Conservation (phyloP, 441 rosid genomes). For the Gossypium trilobum region DNA sequence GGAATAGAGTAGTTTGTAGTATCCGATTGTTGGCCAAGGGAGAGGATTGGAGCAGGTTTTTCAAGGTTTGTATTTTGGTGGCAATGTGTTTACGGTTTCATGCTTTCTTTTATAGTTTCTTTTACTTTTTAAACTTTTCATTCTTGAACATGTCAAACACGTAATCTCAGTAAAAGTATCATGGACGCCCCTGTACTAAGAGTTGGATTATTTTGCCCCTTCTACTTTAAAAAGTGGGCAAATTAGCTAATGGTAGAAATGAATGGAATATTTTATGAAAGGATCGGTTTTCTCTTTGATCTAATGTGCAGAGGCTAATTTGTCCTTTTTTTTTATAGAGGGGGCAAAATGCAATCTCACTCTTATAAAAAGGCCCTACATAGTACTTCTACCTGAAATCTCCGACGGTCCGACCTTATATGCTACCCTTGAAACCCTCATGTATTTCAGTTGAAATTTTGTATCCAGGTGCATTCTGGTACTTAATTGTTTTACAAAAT, state of each 20-base stretch:
- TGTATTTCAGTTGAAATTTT: background rate
- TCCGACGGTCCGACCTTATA: background rate
- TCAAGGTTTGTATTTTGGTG: slow-evolving; percentile 38
- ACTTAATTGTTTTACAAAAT: background rate
- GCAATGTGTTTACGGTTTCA: slow-evolving; percentile 2
- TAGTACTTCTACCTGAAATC: background rate
- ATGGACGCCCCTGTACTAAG: background rate
- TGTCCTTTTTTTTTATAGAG: background rate
- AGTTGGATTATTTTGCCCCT: background rate
- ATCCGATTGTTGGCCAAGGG: slow-evolving; percentile 45
- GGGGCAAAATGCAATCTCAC: background rate
- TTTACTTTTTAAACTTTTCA: background rate
- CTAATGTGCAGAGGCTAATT: background rate
- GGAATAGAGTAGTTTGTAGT: slow-evolving; percentile 46
- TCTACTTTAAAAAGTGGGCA: background rate
- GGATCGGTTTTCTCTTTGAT: background rate
- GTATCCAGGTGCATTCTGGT: background rate
- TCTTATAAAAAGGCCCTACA: background rate
- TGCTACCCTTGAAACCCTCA: background rate
- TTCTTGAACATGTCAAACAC: background rate
- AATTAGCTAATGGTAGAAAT: background rate
- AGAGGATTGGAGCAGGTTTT: slow-evolving; percentile 56
- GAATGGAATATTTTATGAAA: background rate
- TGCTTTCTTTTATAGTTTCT: slow-evolving; percentile 1
- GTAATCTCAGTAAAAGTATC: background rate